These are phyloP conservation scores for Globisporangium orthogonon DNA, from an alignment of 352 stramenopile species.

Conservation along the genomic window DNA sequence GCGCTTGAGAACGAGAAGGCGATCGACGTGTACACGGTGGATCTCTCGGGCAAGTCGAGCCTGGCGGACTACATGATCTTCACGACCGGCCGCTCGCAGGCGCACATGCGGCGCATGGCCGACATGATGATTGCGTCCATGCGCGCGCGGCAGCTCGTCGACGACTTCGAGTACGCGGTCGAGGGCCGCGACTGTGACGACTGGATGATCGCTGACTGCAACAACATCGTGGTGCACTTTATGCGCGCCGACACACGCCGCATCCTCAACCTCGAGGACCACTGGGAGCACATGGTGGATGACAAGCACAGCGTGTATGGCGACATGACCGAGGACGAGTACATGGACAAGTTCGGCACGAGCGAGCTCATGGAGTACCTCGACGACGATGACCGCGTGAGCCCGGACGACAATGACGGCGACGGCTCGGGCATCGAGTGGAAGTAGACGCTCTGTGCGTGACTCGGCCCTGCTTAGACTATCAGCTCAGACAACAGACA, in stretches of 20 bases:
- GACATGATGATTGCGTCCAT: slow-evolving; percentile 86
- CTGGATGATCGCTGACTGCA: slow-evolving; percentile 91
- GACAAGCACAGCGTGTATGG: slow-evolving; percentile 77
- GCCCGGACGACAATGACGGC: slow-evolving; percentile 21
- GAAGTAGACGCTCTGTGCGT: slow-evolving; percentile 26
- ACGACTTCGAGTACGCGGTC: slow-evolving; percentile 78
- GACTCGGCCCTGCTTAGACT: no score
- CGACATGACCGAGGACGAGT: slow-evolving; percentile 79
- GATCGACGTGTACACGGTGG: slow-evolving; percentile 71
- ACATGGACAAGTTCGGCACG: slow-evolving; percentile 85
- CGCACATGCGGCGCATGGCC: slow-evolving; percentile 86
- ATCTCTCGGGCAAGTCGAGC: slow-evolving; percentile 70
- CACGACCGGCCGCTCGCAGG: slow-evolving; percentile 70
- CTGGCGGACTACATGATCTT: slow-evolving; percentile 89
- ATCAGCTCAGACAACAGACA: background rate
- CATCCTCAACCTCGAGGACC: slow-evolving; percentile 70
- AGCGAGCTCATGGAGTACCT: slow-evolving; percentile 83
- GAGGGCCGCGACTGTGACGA: slow-evolving; percentile 88
- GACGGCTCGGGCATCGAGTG: slow-evolving; percentile 44
- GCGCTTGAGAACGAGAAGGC: slow-evolving; percentile 71
- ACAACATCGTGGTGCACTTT: slow-evolving; percentile 87
- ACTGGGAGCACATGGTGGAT: slow-evolving; percentile 83
- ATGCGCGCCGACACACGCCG: slow-evolving; percentile 72
- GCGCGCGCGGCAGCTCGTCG: slow-evolving; percentile 50
- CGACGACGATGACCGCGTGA: slow-evolving; percentile 51